These are phyloP conservation scores for Plectosphaerella sp. DNA, from an alignment of 2,329 filamentous ascomycete species.

Conservation along the genomic window DNA sequence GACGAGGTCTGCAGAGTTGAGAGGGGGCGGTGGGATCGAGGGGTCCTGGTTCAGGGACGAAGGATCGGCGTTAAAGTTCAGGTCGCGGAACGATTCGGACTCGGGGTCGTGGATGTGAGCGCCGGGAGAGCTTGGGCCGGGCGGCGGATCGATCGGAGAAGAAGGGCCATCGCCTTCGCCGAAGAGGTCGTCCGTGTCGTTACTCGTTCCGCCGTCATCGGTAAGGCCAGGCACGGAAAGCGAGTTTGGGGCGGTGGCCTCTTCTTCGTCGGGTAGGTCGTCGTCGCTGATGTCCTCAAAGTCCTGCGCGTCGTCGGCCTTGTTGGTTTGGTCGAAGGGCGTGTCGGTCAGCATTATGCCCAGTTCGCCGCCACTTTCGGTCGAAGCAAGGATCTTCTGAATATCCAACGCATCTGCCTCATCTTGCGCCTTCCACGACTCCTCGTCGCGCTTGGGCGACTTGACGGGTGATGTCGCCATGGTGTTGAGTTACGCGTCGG, in stretches of 20 bases:
- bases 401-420: slow-evolving; percentile 45
- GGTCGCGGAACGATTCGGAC: slow-evolving; percentile 30
- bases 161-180: slow-evolving; percentile 50
- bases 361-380: slow-evolving; percentile 31
- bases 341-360: slow-evolving; percentile 37
- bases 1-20: slow-evolving; percentile 71
- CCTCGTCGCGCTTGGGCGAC: slow-evolving; percentile 23
- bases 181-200: slow-evolving; percentile 65
- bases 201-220: slow-evolving; percentile 56
- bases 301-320: slow-evolving; percentile 89
- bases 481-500: slow-evolving; percentile 3
- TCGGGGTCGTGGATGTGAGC: slow-evolving; percentile 37
- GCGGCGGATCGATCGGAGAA: slow-evolving; percentile 39
- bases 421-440: slow-evolving; percentile 38
- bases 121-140: slow-evolving; percentile 38
- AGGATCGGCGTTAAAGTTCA: slow-evolving; percentile 43
- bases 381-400: slow-evolving; percentile 36
- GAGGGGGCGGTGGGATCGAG: slow-evolving; percentile 63
- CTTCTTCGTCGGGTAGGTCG: slow-evolving; percentile 79
- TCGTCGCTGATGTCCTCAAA: slow-evolving; percentile 90
- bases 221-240: slow-evolving; percentile 49
- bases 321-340: slow-evolving; percentile 63
- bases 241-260: slow-evolving; percentile 36
- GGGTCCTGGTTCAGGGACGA: slow-evolving; percentile 54
- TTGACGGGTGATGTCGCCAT: slow-evolving; percentile 11